Conservation (phyloP, 2,329 filamentous ascomycete genomes). For the Talaromyces albobiverticillius region DNA sequence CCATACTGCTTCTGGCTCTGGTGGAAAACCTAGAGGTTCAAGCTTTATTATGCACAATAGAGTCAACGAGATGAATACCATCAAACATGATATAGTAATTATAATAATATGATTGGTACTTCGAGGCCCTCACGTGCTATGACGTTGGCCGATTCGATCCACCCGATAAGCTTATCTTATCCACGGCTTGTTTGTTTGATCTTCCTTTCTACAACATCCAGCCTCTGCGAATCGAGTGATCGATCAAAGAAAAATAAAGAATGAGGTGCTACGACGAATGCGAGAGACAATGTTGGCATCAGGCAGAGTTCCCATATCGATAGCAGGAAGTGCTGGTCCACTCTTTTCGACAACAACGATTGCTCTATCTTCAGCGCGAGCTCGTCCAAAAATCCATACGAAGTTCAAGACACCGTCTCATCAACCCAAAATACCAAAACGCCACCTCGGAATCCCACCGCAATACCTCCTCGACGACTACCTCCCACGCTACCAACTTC, state of each 20-base stretch:
- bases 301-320: background rate
- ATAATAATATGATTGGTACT: background rate
- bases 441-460: constrained; percentile 52
- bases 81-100: too few species aligned
- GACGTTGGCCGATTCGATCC: background rate
- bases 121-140: background rate
- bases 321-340: background rate
- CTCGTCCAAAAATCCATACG: background rate
- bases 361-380: background rate
- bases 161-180: background rate
- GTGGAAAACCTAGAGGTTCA: too few species aligned
- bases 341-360: background rate
- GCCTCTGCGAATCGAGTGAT: too few species aligned
- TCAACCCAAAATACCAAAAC: constrained; percentile 18
- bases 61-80: too few species aligned
- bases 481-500: constrained; percentile 66
- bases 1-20: too few species aligned
- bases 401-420: background rate
- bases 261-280: background rate
- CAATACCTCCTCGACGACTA: constrained; percentile 73
- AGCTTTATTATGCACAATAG: too few species aligned
- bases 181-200: background rate
- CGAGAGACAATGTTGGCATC: background rate
- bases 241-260: background rate
- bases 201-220: background rate